Percentiles rank a stretch among this genome's conserved stretches.
Evolutionary conservation across 2,329 filamentous ascomycete genomes (phyloP).

Genomic region (Cladosporium sp.): DNA sequence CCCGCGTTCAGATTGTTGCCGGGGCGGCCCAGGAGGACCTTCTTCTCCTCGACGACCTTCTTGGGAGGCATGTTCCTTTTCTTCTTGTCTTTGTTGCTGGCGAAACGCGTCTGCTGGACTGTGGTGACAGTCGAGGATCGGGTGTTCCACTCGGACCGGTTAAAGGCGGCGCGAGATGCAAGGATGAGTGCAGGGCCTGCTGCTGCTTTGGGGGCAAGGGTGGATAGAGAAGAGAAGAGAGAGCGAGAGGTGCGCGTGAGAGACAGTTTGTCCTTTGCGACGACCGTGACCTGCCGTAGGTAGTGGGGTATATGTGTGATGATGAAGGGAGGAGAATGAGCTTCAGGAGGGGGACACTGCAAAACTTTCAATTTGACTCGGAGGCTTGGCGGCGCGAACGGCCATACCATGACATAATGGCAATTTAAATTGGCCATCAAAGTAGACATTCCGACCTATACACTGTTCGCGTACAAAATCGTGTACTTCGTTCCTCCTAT

Average conservation of each 20-base stretch:
- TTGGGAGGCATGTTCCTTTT: constrained; percentile 78
- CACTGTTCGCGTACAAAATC: background rate
- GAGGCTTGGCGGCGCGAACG: background rate
- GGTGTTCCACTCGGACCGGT: constrained; percentile 17
- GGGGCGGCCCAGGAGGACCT: constrained; percentile 91
- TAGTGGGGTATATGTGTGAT: constrained; percentile 15
- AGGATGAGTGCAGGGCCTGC: constrained; percentile 39
- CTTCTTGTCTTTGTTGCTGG: constrained; percentile 44
- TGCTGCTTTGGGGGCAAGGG: constrained; percentile 34
- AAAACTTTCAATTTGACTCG: background rate
- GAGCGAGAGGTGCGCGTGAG: constrained; percentile 30
- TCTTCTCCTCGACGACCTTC: constrained; percentile 88
- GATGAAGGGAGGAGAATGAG: constrained; percentile 14
- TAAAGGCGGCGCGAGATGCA: constrained; percentile 13
- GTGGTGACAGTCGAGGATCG: constrained; percentile 23
- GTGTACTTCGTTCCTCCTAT: background rate
- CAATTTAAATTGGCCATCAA: background rate
- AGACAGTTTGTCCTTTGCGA: constrained; percentile 34
- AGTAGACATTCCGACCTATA: background rate
- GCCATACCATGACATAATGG: constrained; percentile 1
- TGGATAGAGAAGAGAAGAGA: constrained; percentile 29
- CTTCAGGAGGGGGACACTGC: constrained; percentile 7
- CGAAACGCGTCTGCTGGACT: constrained; percentile 45
- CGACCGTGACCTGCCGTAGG: constrained; percentile 36
- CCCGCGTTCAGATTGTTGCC: constrained; percentile 99